phyloP scores from a whole-genome alignment of 345 rosid species.

The Erucastrum elatum region DNA sequence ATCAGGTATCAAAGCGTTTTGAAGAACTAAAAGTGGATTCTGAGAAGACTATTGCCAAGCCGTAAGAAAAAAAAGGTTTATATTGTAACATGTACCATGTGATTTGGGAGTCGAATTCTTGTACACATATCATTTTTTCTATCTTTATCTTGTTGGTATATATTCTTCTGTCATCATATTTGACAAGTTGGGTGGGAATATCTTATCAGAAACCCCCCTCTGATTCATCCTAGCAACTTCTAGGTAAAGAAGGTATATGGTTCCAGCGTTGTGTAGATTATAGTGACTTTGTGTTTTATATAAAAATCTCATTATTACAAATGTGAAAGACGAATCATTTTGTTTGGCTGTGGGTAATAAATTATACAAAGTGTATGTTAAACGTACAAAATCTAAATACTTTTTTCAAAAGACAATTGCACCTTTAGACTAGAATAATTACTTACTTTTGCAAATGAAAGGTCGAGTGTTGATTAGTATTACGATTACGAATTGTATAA shows the following conservation, averaged over 20 bases:
- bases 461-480: neutral
- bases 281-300: constrained; percentile 3
- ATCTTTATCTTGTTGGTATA: constrained; percentile 23
- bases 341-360: neutral
- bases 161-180: constrained; percentile 25
- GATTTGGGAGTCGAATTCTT: neutral
- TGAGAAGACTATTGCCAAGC: constrained; percentile 47
- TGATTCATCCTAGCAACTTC: constrained; percentile 22
- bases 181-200: constrained; percentile 32
- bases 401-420: neutral
- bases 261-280: constrained; percentile 19
- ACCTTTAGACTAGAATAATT: neutral
- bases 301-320: neutral
- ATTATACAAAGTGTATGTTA: neutral
- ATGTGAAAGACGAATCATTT: neutral
- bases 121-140: neutral
- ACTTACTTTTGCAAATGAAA: neutral
- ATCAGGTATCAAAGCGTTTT: constrained; percentile 71
- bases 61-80: neutral
- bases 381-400: neutral
- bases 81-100: neutral
- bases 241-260: constrained; percentile 14
- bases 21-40: constrained; percentile 61
- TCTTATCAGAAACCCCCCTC: constrained; percentile 19
- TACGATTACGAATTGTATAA: no score